Base-by-base conservation (phyloP, 2,329 filamentous ascomycete species). In the Chaetothyriales sp. region DNA sequence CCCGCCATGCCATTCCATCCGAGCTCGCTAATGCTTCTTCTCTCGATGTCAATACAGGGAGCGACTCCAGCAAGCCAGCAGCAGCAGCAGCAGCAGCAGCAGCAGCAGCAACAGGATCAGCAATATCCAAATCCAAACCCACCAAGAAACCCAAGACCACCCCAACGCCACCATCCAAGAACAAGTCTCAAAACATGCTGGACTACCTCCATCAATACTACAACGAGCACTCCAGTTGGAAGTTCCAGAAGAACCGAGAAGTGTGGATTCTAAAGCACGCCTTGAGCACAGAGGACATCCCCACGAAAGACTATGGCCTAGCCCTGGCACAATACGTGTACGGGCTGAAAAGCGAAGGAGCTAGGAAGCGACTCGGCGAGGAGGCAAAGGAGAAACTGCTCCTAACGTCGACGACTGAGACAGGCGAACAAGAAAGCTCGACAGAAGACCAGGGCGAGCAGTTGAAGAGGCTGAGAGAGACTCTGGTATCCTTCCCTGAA, bases 171-270 rank as follows among this genome's bases (percentile, higher is more conserved):
- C 53, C 37, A 44, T 51, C 37, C 51, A 51, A 51, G 52, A 48
- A 56, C 48, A 60, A 62, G 46, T 40, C 55, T 9, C 47, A 54
- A 22, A 18, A 53, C 28, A 51, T 55, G 22, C 47, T 59, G 15
- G 75, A 79, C 50, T 95, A 95, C 65, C 77, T 95, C 45, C 75
- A 75, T 46, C 80, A 83, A 64, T 95, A 89, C 76, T 76, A 86
- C 68, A 77, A 76, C 51, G 77, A 81, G 55, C 81, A 81, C 53
- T 72, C 76, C 8, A 74, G 74, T 60, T 97, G 90, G 90, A 95
- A 95, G 68, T 97, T 95, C 73, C 94, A 94, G 73, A 95, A 95
- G 71, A 89, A 88, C 61, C 81, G 88, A 64, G 89, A 95, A 68
- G 86, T 83, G 50, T 80, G 86, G 60, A 74, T 95, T 10, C 78